Evolutionary conservation across 140 eudicot species (phyloP), one percentile per base, ranked within the genome.

Genomic region (Oenanthe javanica): DNA sequence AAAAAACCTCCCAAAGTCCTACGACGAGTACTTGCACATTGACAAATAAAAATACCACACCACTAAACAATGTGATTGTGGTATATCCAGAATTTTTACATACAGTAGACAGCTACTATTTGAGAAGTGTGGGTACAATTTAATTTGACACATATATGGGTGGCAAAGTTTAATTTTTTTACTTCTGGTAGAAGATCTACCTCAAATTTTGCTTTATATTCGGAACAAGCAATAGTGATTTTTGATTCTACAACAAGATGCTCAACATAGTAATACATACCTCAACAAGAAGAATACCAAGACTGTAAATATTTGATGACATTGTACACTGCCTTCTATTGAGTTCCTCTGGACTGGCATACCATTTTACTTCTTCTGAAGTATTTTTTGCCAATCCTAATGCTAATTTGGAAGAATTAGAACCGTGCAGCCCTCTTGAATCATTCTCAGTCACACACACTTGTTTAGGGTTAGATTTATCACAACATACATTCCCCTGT

Each of bases 251-350:
- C 5, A 45, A 10, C 5, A 47, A 46, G n/a, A 14, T 48, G 15
- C 40, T 9, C 21, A 57, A 6, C 27, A 77, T 14, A 64, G 55
- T 47, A 16, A 73, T 55, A 40, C 86, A 72, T 77, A 95, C 97
- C 97, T 95, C 99, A 83, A 95, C 91, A 43, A 95, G 86, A 81
- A 95, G 93, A 83, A 95, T 83, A 42, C 99, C 97, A 46, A 95
- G 86, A 71, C 89, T 81, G 86, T 92, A 95, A 78, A 95, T 85
- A 88, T 95, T 95, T 77, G 99, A 92, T 11, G 93, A 73, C 76
- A 83, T 85, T 19, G 91, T 89, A 86, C 89, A 83, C 59, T 75
- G 83, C 78, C 86, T 82, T 81, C 77, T 91, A 77, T 63, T 82
- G 51, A 85, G 81, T 87, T 83, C 88, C 90, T 92, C 97, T 10